Base-by-base conservation (phyloP, 2,329 filamentous ascomycete species). In the Cladosporium sp. region DNA sequence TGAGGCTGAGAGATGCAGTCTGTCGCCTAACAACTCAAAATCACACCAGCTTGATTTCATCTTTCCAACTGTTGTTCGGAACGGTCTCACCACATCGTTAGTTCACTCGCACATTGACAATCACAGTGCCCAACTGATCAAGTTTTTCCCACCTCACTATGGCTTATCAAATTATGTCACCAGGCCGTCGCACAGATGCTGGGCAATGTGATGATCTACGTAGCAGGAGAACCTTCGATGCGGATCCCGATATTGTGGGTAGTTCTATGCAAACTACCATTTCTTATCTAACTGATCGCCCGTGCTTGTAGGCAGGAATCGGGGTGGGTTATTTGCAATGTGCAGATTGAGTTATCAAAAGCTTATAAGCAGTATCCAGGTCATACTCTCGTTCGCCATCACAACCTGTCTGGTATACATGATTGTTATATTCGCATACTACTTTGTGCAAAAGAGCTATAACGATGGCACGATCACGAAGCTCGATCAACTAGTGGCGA, bases 321-420 rank as follows among this genome's bases (percentile, higher is more conserved):
- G 49, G 49, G 3, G 49, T 52, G 24, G 2, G 49, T 32, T 32
- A 10, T 10, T 2, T 32, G 30, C 30, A 32, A 32, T 7, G 30
- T 10, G 30, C 30, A 32, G 30, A 8, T 32, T 32, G 30, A 8
- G 30, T 7, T 32, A 4, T 32, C 30, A 32, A 6, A 30, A 30
- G 28, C 41, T 51, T 7, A 52, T 15, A 44, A 4, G 32, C 21
- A 28, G 8, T 21, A 18, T 11, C 24, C 18, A 62, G 59, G 44
- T 62, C 44, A 21, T 62, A 7, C 24, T 62, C 7, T 54, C 59
- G 30, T 62, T 62, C 59, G 38, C 52, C 15, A 62, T 62, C 26
- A 52, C 44, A 24, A 44, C n/a, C 8, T 36, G 28, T 36, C 28
- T 52, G 18, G 32, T 44, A 8, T 52, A 62, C 18, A 6, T 24